Evolutionary conservation across 257 asterid species (phyloP).

Genomic region (Galeopsis tetrahit): DNA sequence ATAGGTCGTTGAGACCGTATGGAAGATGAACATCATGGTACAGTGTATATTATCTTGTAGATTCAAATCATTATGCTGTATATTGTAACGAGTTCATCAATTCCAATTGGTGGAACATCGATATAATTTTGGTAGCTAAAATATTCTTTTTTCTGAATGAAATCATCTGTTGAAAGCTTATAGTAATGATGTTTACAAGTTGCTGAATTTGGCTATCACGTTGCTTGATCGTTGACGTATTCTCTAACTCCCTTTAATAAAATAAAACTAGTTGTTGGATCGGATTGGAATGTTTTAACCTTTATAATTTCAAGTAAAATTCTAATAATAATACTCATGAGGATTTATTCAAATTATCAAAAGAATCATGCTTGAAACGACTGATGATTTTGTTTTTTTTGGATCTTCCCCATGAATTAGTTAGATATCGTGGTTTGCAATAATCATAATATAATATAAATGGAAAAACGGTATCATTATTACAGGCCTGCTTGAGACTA

Average conservation of each 20-base stretch:
- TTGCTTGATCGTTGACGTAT: background rate
- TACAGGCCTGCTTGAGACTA: background rate
- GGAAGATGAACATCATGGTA: constrained; percentile 31
- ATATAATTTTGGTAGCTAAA: constrained; percentile 62
- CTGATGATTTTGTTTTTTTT: background rate
- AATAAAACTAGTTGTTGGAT: no score
- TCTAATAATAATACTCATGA: no score
- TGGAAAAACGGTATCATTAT: background rate
- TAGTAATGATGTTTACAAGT: background rate
- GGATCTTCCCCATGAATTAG: background rate
- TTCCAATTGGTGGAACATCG: constrained; percentile 53
- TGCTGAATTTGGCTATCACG: background rate
- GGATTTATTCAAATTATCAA: no score
- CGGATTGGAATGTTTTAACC: background rate
- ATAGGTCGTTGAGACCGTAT: background rate
- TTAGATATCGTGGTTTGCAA: background rate
- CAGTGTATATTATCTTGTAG: constrained; percentile 41
- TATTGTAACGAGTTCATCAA: constrained; percentile 51
- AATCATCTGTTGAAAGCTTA: no score
- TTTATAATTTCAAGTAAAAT: background rate
- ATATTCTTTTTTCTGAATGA: constrained; percentile 51
- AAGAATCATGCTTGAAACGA: no score
- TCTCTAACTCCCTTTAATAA: no score
- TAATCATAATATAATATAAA: background rate
- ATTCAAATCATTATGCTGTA: constrained; percentile 49